A percentile compares a stretch with the other conserved stretches of the same genome.
phyloP scores from a whole-genome alignment of 352 stramenopile species.

The Plasmopara viticola region DNA sequence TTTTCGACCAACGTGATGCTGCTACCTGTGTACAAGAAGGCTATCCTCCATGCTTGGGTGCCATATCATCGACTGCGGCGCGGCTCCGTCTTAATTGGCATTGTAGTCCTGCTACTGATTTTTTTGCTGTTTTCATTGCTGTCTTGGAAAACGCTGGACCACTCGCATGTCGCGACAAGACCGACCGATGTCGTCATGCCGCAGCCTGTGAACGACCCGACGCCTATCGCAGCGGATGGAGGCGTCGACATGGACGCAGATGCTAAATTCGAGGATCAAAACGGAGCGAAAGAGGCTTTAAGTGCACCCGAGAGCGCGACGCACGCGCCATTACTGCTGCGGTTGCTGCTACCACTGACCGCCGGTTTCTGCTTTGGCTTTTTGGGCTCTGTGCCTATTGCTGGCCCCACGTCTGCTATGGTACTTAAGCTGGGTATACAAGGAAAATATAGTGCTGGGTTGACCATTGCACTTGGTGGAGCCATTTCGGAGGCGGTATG shows the following conservation, averaged over 20 bases:
- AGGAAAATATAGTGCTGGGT: constrained; percentile 69
- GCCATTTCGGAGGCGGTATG: constrained; percentile 78
- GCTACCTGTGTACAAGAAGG: constrained; percentile 53
- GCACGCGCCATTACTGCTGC: constrained; percentile 42
- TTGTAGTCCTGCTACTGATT: constrained; percentile 46
- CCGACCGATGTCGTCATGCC: constrained; percentile 8
- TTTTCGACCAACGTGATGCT: constrained; percentile 19
- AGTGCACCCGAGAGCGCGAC: not conserved
- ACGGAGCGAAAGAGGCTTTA: not conserved
- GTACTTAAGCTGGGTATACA: constrained; percentile 85
- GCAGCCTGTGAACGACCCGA: constrained; percentile 1
- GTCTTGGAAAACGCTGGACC: constrained; percentile 3
- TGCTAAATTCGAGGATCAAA: constrained; percentile 1
- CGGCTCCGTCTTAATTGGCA: constrained; percentile 26
- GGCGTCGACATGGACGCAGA: constrained; percentile 14
- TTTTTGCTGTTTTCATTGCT: constrained; percentile 46
- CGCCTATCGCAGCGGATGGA: constrained; percentile 5
- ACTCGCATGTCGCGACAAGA: constrained; percentile 8
- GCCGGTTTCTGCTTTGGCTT: constrained; percentile 83
- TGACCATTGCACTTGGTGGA: constrained; percentile 78
- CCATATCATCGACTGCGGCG: constrained; percentile 62
- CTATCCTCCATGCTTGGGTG: constrained; percentile 51
- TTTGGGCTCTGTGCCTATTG: constrained; percentile 76
- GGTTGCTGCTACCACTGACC: constrained; percentile 63
- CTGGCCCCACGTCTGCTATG: constrained; percentile 82